A percentile compares a stretch with the other conserved stretches of the same genome.
Conservation (phyloP, 2,329 filamentous ascomycete genomes). For the Alternaria viburni region DNA sequence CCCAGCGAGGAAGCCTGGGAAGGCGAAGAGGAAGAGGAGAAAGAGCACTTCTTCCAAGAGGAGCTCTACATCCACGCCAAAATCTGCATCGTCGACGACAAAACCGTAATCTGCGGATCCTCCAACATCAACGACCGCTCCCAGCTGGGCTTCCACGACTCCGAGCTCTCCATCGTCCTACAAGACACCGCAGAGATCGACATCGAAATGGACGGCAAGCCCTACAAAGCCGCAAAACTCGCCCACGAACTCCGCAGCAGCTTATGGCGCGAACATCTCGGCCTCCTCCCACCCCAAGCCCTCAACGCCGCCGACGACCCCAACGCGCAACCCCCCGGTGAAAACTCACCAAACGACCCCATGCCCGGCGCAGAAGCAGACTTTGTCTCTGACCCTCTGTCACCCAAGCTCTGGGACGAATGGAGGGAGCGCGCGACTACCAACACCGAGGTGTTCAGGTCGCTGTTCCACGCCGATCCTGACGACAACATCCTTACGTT, state of each 20-base stretch:
- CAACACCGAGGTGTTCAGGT: slow-evolving; percentile 78
- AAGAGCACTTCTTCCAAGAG: slow-evolving; percentile 90
- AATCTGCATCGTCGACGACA: slow-evolving; percentile 86
- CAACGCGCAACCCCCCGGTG: slow-evolving; percentile 78
- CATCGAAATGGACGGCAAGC: slow-evolving; percentile 78
- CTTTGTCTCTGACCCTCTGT: slow-evolving; percentile 66
- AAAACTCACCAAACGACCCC: slow-evolving; percentile 72
- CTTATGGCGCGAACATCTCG: slow-evolving; percentile 90
- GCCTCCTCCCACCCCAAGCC: slow-evolving; percentile 75
- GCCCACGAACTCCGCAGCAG: slow-evolving; percentile 80
- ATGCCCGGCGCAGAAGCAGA: slow-evolving; percentile 72
- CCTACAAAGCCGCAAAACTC: slow-evolving; percentile 79
- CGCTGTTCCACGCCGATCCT: slow-evolving; percentile 85
- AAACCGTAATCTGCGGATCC: slow-evolving; percentile 81
- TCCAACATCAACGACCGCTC: slow-evolving; percentile 92
- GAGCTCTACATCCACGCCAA: slow-evolving; percentile 96
- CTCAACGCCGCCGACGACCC: slow-evolving; percentile 69
- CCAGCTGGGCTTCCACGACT: slow-evolving; percentile 87
- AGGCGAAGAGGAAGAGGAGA: slow-evolving; percentile 74
- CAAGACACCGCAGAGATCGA: slow-evolving; percentile 76
- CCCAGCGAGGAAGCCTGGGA: slow-evolving; percentile 77
- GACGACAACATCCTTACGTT: slow-evolving; percentile 90
- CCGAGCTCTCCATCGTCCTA: slow-evolving; percentile 88
- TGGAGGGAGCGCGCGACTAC: slow-evolving; percentile 73
- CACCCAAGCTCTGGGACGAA: slow-evolving; percentile 63